Conservation (phyloP, 345 rosid species). For the Sonneratia caseolaris region DNA sequence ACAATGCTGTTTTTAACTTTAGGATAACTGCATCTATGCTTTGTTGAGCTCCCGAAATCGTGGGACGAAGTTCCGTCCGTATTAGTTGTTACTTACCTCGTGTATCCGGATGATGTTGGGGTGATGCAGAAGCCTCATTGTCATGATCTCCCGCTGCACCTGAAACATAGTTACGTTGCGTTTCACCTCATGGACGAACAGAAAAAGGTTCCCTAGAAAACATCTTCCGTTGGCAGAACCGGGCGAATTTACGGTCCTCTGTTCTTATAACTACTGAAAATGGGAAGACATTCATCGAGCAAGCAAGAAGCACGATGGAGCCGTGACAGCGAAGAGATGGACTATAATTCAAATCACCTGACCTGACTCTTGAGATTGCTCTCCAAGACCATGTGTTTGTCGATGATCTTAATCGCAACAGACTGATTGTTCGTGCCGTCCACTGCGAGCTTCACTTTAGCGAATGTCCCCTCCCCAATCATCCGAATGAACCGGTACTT, state of each 20-base stretch:
- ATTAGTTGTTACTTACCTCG: constrained; percentile 38
- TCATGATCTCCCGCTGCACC: constrained; percentile 74
- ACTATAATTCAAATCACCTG: not conserved
- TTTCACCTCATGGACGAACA: not conserved
- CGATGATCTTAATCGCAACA: constrained; percentile 77
- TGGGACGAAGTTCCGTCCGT: not conserved
- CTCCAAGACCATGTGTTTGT: constrained; percentile 58
- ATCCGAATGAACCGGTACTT: constrained; percentile 60
- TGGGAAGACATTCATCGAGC: not conserved
- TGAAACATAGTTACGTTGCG: constrained; percentile 6
- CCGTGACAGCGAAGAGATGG: not conserved
- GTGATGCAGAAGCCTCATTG: constrained; percentile 84
- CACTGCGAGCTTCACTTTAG: constrained; percentile 79
- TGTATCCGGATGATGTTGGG: constrained; percentile 69
- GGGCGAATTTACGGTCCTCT: not conserved
- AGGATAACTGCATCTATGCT: not conserved
- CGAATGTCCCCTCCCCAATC: constrained; percentile 86
- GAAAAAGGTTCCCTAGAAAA: not conserved
- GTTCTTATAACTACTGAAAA: not conserved
- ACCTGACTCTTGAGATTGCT: constrained; percentile 66
- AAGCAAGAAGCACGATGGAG: not conserved
- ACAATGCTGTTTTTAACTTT: not conserved
- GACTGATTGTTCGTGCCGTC: constrained; percentile 43
- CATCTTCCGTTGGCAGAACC: not conserved
- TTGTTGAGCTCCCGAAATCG: not conserved